These are phyloP conservation scores for Ilex asprella DNA, from an alignment of 257 asterid species.

Conservation along the genomic window DNA sequence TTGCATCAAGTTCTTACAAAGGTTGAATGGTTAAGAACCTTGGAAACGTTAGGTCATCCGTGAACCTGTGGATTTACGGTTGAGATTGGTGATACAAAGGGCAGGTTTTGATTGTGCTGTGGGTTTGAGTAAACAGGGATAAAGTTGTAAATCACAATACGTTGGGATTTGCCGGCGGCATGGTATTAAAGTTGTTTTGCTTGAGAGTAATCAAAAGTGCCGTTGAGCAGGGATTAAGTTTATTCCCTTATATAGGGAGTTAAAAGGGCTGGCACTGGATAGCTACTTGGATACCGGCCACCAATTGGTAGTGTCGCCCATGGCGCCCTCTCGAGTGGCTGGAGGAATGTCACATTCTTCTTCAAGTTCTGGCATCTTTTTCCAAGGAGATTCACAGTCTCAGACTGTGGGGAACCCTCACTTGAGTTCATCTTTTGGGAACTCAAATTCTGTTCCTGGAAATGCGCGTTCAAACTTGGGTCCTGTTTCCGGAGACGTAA, in stretches of 20 bases:
- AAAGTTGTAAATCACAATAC: background rate
- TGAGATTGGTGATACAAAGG: background rate
- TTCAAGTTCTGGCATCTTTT: slow-evolving; percentile 76
- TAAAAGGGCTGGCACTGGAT: slow-evolving; percentile 28
- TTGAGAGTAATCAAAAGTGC: slow-evolving; percentile 4
- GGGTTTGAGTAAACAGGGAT: background rate
- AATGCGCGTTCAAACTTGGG: slow-evolving; percentile 45
- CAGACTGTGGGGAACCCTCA: slow-evolving; percentile 64
- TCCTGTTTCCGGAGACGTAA: slow-evolving; percentile 54
- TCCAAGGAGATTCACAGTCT: slow-evolving; percentile 48
- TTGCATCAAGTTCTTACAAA: too few relatives aligned
- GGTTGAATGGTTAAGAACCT: too few relatives aligned
- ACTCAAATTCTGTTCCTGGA: slow-evolving; percentile 57
- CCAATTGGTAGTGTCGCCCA: slow-evolving; percentile 34
- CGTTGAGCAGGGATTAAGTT: background rate
- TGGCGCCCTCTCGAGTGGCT: slow-evolving; percentile 69
- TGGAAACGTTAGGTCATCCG: too few relatives aligned
- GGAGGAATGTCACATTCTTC: slow-evolving; percentile 80
- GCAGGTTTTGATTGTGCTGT: background rate
- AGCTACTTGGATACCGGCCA: slow-evolving; percentile 31
- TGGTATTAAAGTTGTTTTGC: too few relatives aligned
- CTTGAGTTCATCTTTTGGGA: slow-evolving; percentile 62
- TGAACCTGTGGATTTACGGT: too few relatives aligned
- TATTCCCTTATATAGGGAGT: background rate
- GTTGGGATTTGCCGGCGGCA: background rate